These are phyloP conservation scores for Rutstroemia sp. DNA, from an alignment of 2,329 filamentous ascomycete genomes.

Conservation along the genomic window DNA sequence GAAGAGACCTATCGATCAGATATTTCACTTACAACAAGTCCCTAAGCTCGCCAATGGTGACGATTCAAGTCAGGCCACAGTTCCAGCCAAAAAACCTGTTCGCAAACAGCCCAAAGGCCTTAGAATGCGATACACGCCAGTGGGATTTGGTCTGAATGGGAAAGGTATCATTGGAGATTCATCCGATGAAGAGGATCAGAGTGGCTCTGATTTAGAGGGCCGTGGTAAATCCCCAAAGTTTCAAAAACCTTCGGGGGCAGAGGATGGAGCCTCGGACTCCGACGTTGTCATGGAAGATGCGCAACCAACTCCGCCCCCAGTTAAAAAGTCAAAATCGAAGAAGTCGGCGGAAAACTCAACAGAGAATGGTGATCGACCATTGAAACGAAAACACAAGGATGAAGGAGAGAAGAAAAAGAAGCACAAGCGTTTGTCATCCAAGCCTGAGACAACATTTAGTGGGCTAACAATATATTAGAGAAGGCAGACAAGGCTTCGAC, in stretches of 20 bases:
- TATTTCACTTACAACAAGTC: conserved; percentile 58
- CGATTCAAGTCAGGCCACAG: conserved; percentile 30
- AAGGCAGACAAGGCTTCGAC: background rate
- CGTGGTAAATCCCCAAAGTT: conserved; percentile 3
- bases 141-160: conserved; percentile 45
- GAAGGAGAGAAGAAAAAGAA: conserved; percentile 18
- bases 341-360: conserved; percentile 9
- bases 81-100: conserved; percentile 42
- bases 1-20: conserved; percentile 41
- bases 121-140: conserved; percentile 58
- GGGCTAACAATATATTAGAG: background rate
- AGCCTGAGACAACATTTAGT: background rate
- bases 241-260: background rate
- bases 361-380: conserved; percentile 4
- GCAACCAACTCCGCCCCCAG: conserved; percentile 3
- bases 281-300: conserved; percentile 19
- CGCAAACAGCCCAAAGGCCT: conserved; percentile 62
- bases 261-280: conserved; percentile 5
- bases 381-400: conserved; percentile 22
- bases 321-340: conserved; percentile 7
- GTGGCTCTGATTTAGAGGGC: conserved; percentile 18
- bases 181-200: conserved; percentile 12
- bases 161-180: conserved; percentile 33
- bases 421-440: conserved; percentile 22
- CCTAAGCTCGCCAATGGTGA: conserved; percentile 39